Evolutionary conservation across 2,329 filamentous ascomycete species (phyloP).

Genomic region (Epichloe aotearoae): DNA sequence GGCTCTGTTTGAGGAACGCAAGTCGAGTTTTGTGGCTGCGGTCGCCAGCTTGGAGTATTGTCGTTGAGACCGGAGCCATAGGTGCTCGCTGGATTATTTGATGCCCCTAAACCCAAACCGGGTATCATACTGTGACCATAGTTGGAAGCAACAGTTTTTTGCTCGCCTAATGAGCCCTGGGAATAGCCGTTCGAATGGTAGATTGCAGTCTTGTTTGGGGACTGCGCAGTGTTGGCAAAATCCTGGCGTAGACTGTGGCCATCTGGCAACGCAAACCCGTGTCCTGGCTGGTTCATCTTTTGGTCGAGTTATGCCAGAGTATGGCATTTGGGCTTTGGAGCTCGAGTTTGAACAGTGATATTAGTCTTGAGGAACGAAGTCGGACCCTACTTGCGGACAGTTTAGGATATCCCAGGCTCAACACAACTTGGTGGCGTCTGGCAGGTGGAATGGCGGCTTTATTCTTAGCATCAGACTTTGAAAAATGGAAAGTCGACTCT

Average conservation of each 20-base stretch:
- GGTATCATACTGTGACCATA: slow-evolving; percentile 17
- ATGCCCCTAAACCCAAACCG: slow-evolving; percentile 19
- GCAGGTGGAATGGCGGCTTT: background rate
- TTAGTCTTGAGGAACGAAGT: no score
- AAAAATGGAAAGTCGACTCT: background rate
- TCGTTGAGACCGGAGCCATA: slow-evolving; percentile 9
- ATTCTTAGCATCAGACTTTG: background rate
- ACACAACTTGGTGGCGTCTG: background rate
- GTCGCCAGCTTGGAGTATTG: background rate
- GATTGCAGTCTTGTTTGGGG: slow-evolving; percentile 6
- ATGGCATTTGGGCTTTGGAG: background rate
- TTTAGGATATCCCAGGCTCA: background rate
- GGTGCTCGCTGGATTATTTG: slow-evolving; percentile 8
- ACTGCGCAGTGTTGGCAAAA: slow-evolving; percentile 9
- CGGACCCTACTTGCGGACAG: no score
- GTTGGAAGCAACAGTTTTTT: slow-evolving; percentile 14
- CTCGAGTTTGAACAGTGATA: background rate
- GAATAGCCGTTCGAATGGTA: slow-evolving; percentile 3
- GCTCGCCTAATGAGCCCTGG: background rate
- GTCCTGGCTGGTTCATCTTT: slow-evolving; percentile 19
- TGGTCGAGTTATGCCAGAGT: background rate
- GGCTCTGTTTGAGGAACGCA: background rate
- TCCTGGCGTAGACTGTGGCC: slow-evolving; percentile 12
- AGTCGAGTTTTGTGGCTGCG: background rate
- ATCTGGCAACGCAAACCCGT: slow-evolving; percentile 13